Conservation (phyloP, 768 basidiomycete genomes). For the Hebeloma cylindrosporum region DNA sequence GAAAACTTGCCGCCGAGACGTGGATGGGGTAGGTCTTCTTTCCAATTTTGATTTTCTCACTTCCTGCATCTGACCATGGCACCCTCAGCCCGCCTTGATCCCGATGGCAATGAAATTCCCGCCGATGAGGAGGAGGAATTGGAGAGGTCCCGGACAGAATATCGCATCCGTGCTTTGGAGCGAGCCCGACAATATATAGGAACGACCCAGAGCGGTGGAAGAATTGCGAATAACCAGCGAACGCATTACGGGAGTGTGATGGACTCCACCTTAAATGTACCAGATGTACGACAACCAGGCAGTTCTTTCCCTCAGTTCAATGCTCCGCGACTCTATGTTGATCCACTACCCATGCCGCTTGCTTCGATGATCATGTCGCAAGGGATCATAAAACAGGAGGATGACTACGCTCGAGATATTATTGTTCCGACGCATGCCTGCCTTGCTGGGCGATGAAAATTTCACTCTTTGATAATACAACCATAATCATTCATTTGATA, state of each 20-base stretch:
- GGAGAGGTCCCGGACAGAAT: slow-evolving; percentile 51
- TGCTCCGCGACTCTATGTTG: slow-evolving; percentile 25
- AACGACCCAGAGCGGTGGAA: slow-evolving; percentile 8
- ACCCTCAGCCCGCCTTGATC: slow-evolving; percentile 44
- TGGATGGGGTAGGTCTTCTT: slow-evolving; percentile 44
- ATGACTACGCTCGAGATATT: slow-evolving; percentile 21
- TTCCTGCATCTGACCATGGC: slow-evolving; percentile 4
- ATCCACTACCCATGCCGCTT: slow-evolving; percentile 60
- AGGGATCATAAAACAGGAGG: slow-evolving; percentile 20
- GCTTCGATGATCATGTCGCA: slow-evolving; percentile 43
- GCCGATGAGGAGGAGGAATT: slow-evolving; percentile 62
- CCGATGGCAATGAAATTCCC: slow-evolving; percentile 64
- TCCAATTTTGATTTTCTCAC: slow-evolving; percentile 3
- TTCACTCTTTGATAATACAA: slow-evolving; percentile 1
- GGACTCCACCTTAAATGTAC: slow-evolving; percentile 25
- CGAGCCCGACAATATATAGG: slow-evolving; percentile 13
- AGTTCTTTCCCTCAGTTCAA: background rate
- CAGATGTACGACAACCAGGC: slow-evolving; percentile 4
- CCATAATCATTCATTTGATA: slow-evolving; percentile 1
- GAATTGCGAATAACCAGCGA: slow-evolving; percentile 20
- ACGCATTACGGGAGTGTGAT: slow-evolving; percentile 23
- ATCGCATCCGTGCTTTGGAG: slow-evolving; percentile 39
- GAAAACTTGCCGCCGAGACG: slow-evolving; percentile 32
- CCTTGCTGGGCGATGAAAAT: slow-evolving; percentile 41
- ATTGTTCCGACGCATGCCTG: slow-evolving; percentile 36